Base-by-base conservation (phyloP, 2,329 filamentous ascomycete genomes). In the Teratosphaeria gauchensis region DNA sequence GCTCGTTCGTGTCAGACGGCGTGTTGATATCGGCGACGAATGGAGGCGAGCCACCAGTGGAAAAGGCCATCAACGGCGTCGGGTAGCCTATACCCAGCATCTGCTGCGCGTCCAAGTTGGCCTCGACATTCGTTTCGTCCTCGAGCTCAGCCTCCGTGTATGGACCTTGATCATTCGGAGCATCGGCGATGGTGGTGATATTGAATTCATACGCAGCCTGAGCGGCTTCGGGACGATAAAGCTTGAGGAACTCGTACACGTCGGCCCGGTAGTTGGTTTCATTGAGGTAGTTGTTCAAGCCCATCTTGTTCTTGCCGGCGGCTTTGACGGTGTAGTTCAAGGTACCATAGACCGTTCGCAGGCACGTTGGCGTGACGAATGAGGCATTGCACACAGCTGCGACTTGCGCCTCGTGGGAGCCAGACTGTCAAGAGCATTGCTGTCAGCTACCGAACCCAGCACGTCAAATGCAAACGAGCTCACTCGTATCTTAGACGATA, bases 101-200 rank as follows among this genome's bases (percentile, higher is more conserved):
- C 55, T 84, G 83, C 65, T 88, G 82, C 3, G 84, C 75, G 66
- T 88, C 85, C 12, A 88, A 75, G 61, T 84, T 86, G 19, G 83
- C 85, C 69, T 89, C 85, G 4, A 72, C 66, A 58, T 65, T 63
- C 11, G 46, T 62, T 2, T 64, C 65, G 0, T 63, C 55, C 1
- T 53, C 63, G 32, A 71, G 63, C 56, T 74, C 65, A 1, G 65
- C 63, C 16, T n/a, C 42, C 7, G 69, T 73, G 57, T 76, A 65
- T 1, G 72, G 67, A 3, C 75, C 71, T 56, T 81, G 76, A 51
- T 76, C 78, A 72, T 63, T 77, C 4, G 77, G 65, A 0, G 83
- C 85, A 12, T 78, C 78, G 58, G 83, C 82, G 59, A 88, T 81
- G 12, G 78, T 76, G 21, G 79, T 74, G 3, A 82, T 77, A 5